Base-by-base conservation (phyloP, 2,329 filamentous ascomycete species). In the Alternaria alternata region DNA sequence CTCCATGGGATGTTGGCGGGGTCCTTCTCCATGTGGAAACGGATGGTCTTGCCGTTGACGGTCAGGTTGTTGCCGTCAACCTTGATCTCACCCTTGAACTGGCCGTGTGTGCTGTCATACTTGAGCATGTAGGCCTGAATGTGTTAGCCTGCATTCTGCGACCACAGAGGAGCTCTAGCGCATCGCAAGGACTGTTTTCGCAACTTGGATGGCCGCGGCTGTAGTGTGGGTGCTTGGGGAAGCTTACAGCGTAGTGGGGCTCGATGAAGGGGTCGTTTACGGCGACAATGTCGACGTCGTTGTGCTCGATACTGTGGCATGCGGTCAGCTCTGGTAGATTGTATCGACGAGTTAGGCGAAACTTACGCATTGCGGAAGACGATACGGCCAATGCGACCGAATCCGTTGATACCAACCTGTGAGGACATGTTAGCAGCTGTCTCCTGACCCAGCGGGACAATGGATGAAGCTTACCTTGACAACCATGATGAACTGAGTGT, bases 201-300 rank as follows among this genome's bases (percentile, higher is more conserved):
- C 30, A 14, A 42, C 18, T 7, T 32, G 44, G 32, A 12, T 39
- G 12, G 26, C 26, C 56, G n/a, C 20, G 20, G 36, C 20, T 28
- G 46, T 48, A 46, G 24, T 57, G 39, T 51, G 24, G 16, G 26
- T 24, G 5, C 38, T 28, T 44, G 68, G 63, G 36, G 41, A 47
- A 58, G 91, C 93, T 87, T 89, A 97, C 94, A 83, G 95, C 95
- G 85, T 98, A 98, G 83, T 94, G 86, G 78, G 92, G 88, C 85
- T 97, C 94, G 85, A 99, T 98, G 91, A 99, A 98, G 76, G 95
- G 95, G 83, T 98, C 95, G 88, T 99, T 98, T 85, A 97, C 93
- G 76, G 95, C 94, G 78, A 97, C 93, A 77, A 99, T 87, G 78
- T 97, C 88, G 80, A 98, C 91, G 63, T 96, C 91, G 77, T 87